A percentile compares a stretch with the other conserved stretches of the same genome.
phyloP scores from a whole-genome alignment of 140 eudicot genomes.

The Anethum foeniculum region DNA sequence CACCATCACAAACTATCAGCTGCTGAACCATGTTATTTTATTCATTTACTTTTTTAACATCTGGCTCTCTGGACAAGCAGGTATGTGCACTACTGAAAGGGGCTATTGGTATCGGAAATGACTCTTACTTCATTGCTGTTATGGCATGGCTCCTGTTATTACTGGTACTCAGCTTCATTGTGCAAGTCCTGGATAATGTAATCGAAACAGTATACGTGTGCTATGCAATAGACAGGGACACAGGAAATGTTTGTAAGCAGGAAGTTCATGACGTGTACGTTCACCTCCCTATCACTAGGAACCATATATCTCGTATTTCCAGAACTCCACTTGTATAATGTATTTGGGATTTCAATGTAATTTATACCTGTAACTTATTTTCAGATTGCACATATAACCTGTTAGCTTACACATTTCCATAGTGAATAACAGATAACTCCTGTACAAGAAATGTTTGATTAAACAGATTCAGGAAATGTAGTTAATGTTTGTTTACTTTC shows the following conservation, averaged over 20 bases:
- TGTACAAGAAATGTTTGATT: constrained; percentile 2
- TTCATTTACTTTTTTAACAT: background rate
- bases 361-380: constrained; percentile 5
- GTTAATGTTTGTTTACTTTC: background rate
- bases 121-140: constrained; percentile 58
- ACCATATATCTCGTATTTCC: constrained; percentile 38
- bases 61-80: constrained; percentile 29
- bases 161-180: constrained; percentile 58
- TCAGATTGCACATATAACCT: background rate
- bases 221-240: constrained; percentile 86
- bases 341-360: constrained; percentile 15
- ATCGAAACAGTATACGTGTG: constrained; percentile 87
- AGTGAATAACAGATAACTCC: background rate
- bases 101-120: constrained; percentile 44
- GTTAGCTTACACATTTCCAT: constrained; percentile 22
- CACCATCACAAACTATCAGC: background rate
- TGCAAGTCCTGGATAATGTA: constrained; percentile 69
- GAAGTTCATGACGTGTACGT: constrained; percentile 88
- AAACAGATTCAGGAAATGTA: background rate
- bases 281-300: constrained; percentile 78
- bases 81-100: constrained; percentile 63
- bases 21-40: too few species aligned
- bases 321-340: constrained; percentile 50
- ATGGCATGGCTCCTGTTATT: constrained; percentile 61
- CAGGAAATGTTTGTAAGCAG: constrained; percentile 70